A percentile compares a stretch with the other conserved stretches of the same genome.
Evolutionary conservation across 495 filamentous ascomycete genomes (phyloP).

Genomic region (Xylona heveae): DNA sequence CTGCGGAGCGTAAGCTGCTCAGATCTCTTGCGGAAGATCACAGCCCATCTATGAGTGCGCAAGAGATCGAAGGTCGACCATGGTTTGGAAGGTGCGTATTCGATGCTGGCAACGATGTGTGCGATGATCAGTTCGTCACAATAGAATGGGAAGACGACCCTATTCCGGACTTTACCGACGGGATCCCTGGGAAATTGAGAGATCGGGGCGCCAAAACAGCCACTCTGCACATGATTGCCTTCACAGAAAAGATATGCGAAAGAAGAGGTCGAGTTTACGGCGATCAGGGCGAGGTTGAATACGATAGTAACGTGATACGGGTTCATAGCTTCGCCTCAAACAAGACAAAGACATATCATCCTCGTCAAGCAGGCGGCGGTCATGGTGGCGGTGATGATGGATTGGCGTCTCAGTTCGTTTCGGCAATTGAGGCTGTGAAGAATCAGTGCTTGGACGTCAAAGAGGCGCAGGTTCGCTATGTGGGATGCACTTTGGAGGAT

Average conservation of each 20-base stretch:
- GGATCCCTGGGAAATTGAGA: neutral
- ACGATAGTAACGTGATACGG: constrained; percentile 45
- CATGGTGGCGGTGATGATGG: constrained; percentile 85
- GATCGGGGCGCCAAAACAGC: constrained; percentile 57
- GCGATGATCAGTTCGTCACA: constrained; percentile 77
- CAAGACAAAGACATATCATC: constrained; percentile 24
- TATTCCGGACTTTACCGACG: constrained; percentile 2
- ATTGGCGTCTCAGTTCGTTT: constrained; percentile 55
- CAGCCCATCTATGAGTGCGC: constrained; percentile 22
- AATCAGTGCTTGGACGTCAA: constrained; percentile 40
- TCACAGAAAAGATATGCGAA: constrained; percentile 70
- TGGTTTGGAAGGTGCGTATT: constrained; percentile 95
- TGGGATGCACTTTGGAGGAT: constrained; percentile 73
- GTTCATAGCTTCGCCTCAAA: constrained; percentile 42
- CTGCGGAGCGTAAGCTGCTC: constrained; percentile 23
- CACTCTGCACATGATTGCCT: constrained; percentile 81
- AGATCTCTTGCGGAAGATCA: constrained; percentile 48
- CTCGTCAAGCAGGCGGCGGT: constrained; percentile 24
- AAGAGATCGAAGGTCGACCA: constrained; percentile 33
- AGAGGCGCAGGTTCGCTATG: constrained; percentile 49
- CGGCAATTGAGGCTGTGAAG: constrained; percentile 62
- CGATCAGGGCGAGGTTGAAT: constrained; percentile 62
- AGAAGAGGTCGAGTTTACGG: constrained; percentile 70
- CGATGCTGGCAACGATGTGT: constrained; percentile 77
- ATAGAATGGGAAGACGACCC: constrained; percentile 59